Evolutionary conservation across 768 basidiomycete species (phyloP), one percentile per base, ranked within the genome.

Genomic region (Lactarius quietus): DNA sequence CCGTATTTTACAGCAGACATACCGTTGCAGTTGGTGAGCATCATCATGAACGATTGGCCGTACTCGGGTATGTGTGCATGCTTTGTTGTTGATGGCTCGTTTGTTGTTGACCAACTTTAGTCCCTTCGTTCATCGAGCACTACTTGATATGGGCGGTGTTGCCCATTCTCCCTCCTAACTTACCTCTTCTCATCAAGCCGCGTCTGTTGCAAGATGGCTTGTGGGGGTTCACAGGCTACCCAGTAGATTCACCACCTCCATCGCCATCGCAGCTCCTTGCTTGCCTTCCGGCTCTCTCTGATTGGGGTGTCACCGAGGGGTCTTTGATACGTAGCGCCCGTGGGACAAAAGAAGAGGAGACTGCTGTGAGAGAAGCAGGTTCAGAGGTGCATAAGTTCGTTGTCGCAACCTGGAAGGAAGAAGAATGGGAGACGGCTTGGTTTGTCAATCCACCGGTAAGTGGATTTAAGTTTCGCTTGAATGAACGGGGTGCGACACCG

Each of bases 371-470:
- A 55, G 73, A 72, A 53, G 87, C 84, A 6, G 86, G 86, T 7
- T 73, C 69, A 51, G 86, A 90, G 67, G 84, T 92, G 51, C 79
- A 83, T 38, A 75, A 74, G 57, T 93, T 88, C 73, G 83, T 95
- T 15, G 79, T 76, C 73, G 79, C 78, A 56, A 77, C 84, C 56
- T 94, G 93, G 93, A 70, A 72, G 20, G 89, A 92, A 71, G 73
- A 71, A 6, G 81, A 83, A n/a, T 95, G 90, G 92, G 93, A 95
- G 76, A 92, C 91, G 0, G 90, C 90, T 2, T 95, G 93, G 93
- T 93, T 93, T 71, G 88, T 92, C 51, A 94, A 94, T 72, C 92
- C 92, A 51, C 90, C 87, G 57, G 92, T 94, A 70, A 73, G 89
- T 75, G 6, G 57, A 33, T 20, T 56, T 45, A 28, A 64, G 15